A percentile compares a stretch with the other conserved stretches of the same genome.
phyloP scores from a whole-genome alignment of 2,329 filamentous ascomycete genomes.

The Cytospora schulzeri region DNA sequence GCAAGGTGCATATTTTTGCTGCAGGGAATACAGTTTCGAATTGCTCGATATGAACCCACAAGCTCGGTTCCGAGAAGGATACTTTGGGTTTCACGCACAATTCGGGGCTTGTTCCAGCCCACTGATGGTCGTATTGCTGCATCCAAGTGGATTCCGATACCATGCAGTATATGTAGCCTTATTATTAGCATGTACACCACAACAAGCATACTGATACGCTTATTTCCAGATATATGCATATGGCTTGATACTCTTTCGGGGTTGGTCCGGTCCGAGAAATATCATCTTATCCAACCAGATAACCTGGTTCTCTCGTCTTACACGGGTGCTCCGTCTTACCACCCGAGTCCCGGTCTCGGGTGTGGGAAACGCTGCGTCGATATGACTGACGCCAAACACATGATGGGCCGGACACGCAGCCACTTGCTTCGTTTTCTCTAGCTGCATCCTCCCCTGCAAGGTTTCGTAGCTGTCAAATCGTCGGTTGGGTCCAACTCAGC shows the following conservation, averaged over 20 bases:
- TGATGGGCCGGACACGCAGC: neutral
- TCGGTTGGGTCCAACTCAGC: neutral
- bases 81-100: too few species aligned
- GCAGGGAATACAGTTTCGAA: neutral
- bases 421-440: neutral
- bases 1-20: neutral
- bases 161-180: neutral
- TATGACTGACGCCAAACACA: neutral
- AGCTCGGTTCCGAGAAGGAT: neutral
- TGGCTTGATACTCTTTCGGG: neutral
- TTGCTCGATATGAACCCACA: neutral
- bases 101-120: neutral
- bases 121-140: neutral
- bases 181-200: neutral
- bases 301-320: too few species aligned
- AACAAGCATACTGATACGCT: neutral
- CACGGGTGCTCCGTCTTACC: neutral
- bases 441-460: neutral
- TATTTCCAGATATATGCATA: neutral
- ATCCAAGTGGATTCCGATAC: neutral
- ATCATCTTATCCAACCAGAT: neutral
- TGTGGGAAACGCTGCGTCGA: neutral
- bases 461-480: neutral
- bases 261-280: neutral
- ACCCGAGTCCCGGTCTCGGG: neutral